Percentiles rank a stretch among this genome's conserved stretches.
These are phyloP conservation scores for Kodamaea neixiangensis DNA, from an alignment of 805 yeast species.

Conservation along the genomic window DNA sequence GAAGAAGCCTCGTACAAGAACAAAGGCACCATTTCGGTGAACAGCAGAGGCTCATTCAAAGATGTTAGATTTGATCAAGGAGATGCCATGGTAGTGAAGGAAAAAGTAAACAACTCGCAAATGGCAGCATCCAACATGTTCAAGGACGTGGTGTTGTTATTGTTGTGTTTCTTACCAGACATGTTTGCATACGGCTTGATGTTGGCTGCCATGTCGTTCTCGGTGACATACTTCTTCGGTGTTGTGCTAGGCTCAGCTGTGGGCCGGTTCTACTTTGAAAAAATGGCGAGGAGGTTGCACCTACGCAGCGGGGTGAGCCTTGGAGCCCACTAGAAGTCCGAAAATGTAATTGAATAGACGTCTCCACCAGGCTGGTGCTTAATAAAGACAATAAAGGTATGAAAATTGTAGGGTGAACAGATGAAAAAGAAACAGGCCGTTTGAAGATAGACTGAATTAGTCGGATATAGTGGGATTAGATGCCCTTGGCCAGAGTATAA, in stretches of 20 bases:
- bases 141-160: slow-evolving; percentile 58
- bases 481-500: not conserved
- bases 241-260: slow-evolving; percentile 67
- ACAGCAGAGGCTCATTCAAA: slow-evolving; percentile 1
- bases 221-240: slow-evolving; percentile 70
- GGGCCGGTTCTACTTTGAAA: slow-evolving; percentile 68
- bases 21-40: not conserved
- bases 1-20: slow-evolving; percentile 5
- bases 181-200: slow-evolving; percentile 70
- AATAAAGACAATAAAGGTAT: not conserved
- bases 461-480: not conserved
- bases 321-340: not conserved
- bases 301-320: not conserved
- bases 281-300: slow-evolving; percentile 8
- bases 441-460: not conserved
- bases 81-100: not conserved
- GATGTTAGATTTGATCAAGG: slow-evolving; percentile 7
- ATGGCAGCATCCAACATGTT: slow-evolving; percentile 20
- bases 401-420: not conserved
- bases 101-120: not conserved
- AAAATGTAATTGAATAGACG: not conserved
- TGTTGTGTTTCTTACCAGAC: slow-evolving; percentile 60
- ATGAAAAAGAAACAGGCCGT: not conserved
- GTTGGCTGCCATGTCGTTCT: slow-evolving; percentile 77
- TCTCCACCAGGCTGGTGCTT: not conserved